Base-by-base conservation (phyloP, 164 flowering plant species). In the Cinnamomum chago region DNA sequence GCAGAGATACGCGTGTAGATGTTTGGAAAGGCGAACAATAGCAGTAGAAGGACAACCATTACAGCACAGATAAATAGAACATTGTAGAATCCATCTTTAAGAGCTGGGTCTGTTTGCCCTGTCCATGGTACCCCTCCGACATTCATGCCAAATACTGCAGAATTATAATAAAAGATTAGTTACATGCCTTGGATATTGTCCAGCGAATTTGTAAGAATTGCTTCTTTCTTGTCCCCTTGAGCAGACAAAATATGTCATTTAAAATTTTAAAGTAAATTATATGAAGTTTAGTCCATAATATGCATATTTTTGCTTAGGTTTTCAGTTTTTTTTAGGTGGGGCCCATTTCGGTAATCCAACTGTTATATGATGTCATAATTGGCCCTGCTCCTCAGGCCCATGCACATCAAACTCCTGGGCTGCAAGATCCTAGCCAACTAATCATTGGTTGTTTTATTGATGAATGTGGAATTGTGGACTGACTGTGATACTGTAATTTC, bases 81-180 rank as follows among this genome's bases (percentile, higher is more conserved):
- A 72, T 96, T 92, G 65, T 87, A 85, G 74, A 96, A 96, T 60
- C 99, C 99, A 67, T 88, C 87, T 78, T 82, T 84, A 60, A 90
- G 13, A 18, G 51, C 52, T 9, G 98, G 93, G 64, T 90, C 81
- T 5, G 47, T 77, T 74, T 91, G 97, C 23, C 35, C 83, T 5
- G 99, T 94, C 98, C 99, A 96, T 74, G 99, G 99, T 71, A 96
- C 95, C 33, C 99, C 99, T 22, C 99, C 99, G 17, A 94, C 99
- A 72, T 96, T 96, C 99, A 96, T 96, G 58, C 99, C 99, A 81
- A 96, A 96, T 58, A 92, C 98, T 96, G 86, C 40, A 15, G 68
- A 15, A 50, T 40, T 58, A 27, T 25, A 30, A 67, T 3, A 67
- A 67, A 30, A 67, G 1, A 20, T 30, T 30, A 35, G 69, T 64